Evolutionary conservation across 2,329 filamentous ascomycete genomes (phyloP).

Genomic region (Talaromyces atroroseus): DNA sequence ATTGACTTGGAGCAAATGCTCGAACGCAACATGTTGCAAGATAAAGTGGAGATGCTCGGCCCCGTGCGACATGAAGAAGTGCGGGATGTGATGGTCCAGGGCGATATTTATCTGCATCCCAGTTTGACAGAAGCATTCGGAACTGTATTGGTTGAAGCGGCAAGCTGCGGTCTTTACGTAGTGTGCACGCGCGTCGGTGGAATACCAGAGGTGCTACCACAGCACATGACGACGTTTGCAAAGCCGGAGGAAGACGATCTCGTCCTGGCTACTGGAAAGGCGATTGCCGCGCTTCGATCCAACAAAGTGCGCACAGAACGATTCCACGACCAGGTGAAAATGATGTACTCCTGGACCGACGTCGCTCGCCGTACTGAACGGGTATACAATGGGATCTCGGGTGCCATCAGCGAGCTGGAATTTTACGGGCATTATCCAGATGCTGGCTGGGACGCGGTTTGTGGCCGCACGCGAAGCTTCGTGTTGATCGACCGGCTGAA

Average conservation of each 20-base stretch:
- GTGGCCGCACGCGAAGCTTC: constrained; percentile 73
- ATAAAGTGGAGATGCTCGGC: constrained; percentile 87
- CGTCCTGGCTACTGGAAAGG: constrained; percentile 79
- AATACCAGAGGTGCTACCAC: constrained; percentile 91
- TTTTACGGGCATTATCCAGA: constrained; percentile 78
- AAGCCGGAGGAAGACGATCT: constrained; percentile 95
- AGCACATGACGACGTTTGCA: constrained; percentile 96
- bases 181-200: constrained; percentile 95
- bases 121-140: constrained; percentile 95
- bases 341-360: constrained; percentile 98
- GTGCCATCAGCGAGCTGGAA: constrained; percentile 75
- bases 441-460: constrained; percentile 63
- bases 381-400: constrained; percentile 89
- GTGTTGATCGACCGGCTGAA: constrained; percentile 92
- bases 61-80: constrained; percentile 94
- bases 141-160: constrained; percentile 95
- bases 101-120: constrained; percentile 93
- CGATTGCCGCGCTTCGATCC: constrained; percentile 77
- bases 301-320: constrained; percentile 85
- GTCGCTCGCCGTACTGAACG: constrained; percentile 89
- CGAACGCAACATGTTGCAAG: constrained; percentile 87
- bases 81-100: constrained; percentile 92
- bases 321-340: constrained; percentile 94
- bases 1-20: constrained; percentile 99
- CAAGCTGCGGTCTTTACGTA: constrained; percentile 90